Evolutionary conservation across 2,329 filamentous ascomycete genomes (phyloP).

Genomic region (Botrytis aclada): DNA sequence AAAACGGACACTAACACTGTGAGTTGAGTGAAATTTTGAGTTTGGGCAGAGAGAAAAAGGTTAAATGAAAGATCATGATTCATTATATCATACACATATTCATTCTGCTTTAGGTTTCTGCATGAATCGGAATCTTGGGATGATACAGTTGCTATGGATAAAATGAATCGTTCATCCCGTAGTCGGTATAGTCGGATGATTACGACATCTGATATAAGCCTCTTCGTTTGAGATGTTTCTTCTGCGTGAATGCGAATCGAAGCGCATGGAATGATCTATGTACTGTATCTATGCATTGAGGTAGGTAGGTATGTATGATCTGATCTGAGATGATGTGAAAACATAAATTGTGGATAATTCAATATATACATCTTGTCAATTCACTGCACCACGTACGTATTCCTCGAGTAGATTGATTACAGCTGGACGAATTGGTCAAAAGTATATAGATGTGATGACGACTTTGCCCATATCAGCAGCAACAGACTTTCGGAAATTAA

Average conservation of each 20-base stretch:
- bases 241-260: not conserved
- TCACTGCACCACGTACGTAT: not conserved
- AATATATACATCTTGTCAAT: not conserved
- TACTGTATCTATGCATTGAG: not conserved
- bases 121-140: not conserved
- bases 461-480: not conserved
- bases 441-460: not conserved
- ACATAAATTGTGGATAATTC: conserved; percentile 4
- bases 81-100: not conserved
- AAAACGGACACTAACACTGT: not conserved
- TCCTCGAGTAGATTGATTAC: not conserved
- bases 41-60: not conserved
- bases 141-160: not conserved
- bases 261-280: not conserved
- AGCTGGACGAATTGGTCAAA: not conserved
- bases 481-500: conserved; percentile 11
- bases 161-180: not conserved
- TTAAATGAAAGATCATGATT: not conserved
- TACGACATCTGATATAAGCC: not conserved
- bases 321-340: not conserved
- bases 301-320: not conserved
- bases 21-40: not conserved
- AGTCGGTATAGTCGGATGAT: not conserved
- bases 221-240: not conserved
- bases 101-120: not conserved